A percentile compares a stretch with the other conserved stretches of the same genome.
These are phyloP conservation scores for Besnoitia besnoiti DNA, from an alignment of 169 alveolate species.

Conservation along the genomic window DNA sequence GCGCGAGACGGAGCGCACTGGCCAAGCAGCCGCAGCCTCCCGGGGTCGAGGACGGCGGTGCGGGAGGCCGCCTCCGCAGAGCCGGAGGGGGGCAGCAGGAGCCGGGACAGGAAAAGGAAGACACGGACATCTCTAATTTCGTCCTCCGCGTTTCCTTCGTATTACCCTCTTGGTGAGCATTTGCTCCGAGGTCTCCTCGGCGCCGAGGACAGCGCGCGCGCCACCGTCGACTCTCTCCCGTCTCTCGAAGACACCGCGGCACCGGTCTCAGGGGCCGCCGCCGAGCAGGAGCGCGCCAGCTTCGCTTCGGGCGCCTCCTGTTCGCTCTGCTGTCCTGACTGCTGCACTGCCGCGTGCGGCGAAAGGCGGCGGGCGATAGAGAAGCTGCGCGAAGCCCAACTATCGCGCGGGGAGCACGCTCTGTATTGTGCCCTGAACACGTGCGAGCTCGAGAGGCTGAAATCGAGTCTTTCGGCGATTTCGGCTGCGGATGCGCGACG, in stretches of 20 bases:
- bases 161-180: conserved; percentile 56
- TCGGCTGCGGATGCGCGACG: no score
- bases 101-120: neutral
- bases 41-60: neutral
- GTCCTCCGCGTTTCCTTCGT: conserved; percentile 9
- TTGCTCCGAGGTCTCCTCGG: conserved; percentile 46
- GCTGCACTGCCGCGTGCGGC: neutral
- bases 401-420: neutral
- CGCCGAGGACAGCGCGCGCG: conserved; percentile 44
- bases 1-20: neutral
- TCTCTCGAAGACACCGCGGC: no score
- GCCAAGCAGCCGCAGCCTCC: neutral
- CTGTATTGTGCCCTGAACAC: no score
- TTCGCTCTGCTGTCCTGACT: neutral
- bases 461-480: no score
- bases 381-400: neutral
- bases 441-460: no score
- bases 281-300: no score
- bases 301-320: no score
- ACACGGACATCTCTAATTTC: conserved; percentile 11
- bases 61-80: neutral
- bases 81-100: neutral
- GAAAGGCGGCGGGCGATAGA: neutral
- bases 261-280: no score
- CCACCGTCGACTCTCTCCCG: conserved; percentile 16